Base-by-base conservation (phyloP, 164 flowering plant genomes). In the Magnolia sinica region DNA sequence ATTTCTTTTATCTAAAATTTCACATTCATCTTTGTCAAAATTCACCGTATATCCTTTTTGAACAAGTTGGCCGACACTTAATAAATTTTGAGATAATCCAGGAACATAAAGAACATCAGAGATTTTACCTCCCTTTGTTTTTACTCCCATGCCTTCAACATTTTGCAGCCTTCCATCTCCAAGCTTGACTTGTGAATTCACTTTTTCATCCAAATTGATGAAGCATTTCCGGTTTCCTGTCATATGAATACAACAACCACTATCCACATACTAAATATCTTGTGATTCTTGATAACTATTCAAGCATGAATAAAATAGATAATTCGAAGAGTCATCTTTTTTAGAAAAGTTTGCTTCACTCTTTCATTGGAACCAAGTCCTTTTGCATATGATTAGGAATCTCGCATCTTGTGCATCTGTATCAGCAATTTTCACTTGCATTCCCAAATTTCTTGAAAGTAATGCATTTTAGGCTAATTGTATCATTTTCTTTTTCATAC, bases 231-330 rank as follows among this genome's bases (percentile, higher is more conserved):
- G 50, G 70, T 80, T 68, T 20, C 74, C 49, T n/a, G 71, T 67
- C 74, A 80, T 73, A 52, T 80, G 75, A 31, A 52, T 71, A 11
- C 69, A 73, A 22, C 76, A 80, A 31, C 73, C 70, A 73, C 82
- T 76, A 76, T 77, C 80, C 64, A 74, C 20, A 49, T 76, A 71
- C 83, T 73, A 80, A 18, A 23, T 29, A 64, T 72, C 76, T n/a
- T 50, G 8, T 59, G 19, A 16, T 4, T 65, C 72, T 50, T 29
- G 19, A 72, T 77, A 65, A n/a, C 55, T 22, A 52, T 24, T 45
- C 0, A 50, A 7, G 72, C 75, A 77, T 8, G 76, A 52, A 27
- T 67, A 65, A 55, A 72, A 64, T 31, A 64, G 24, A 16, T 77
- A 23, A 10, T 65, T 65, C 2, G 22, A 5, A 8, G 24, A n/a